A percentile compares a stretch with the other conserved stretches of the same genome.
Conservation (phyloP, 352 stramenopile species). For the Phytopythium sindhum region DNA sequence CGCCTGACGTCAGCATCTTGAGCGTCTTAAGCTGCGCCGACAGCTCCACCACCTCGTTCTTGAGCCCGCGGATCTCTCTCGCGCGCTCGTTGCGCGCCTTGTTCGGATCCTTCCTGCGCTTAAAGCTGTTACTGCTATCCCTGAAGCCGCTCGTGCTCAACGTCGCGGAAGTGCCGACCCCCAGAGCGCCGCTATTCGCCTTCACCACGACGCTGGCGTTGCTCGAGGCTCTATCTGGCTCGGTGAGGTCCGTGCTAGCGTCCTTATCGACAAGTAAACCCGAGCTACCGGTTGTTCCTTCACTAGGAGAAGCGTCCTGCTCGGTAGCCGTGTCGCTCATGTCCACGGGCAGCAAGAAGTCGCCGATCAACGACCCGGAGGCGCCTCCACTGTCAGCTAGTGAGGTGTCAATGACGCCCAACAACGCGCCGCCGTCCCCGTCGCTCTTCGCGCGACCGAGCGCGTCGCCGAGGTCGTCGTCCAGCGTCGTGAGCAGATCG, state of each 20-base stretch:
- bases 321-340: too few relatives aligned
- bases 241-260: neutral
- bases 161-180: too few relatives aligned
- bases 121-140: neutral
- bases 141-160: too few relatives aligned
- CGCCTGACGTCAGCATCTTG: neutral
- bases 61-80: conserved; percentile 29
- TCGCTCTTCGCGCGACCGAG: neutral
- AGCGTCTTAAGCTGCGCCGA: conserved; percentile 18
- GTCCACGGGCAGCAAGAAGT: neutral
- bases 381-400: neutral
- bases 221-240: too few relatives aligned
- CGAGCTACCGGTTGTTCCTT: neutral
- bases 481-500: neutral
- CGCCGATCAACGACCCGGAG: neutral
- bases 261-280: neutral
- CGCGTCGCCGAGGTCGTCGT: neutral
- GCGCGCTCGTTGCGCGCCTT: conserved; percentile 24
- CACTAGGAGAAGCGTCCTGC: neutral
- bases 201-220: too few relatives aligned
- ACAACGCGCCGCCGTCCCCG: neutral
- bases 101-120: conserved; percentile 20
- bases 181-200: too few relatives aligned
- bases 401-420: neutral
- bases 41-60: conserved; percentile 27